Conservation (phyloP, 139 green algal species). For the Nannochloris sp. region DNA sequence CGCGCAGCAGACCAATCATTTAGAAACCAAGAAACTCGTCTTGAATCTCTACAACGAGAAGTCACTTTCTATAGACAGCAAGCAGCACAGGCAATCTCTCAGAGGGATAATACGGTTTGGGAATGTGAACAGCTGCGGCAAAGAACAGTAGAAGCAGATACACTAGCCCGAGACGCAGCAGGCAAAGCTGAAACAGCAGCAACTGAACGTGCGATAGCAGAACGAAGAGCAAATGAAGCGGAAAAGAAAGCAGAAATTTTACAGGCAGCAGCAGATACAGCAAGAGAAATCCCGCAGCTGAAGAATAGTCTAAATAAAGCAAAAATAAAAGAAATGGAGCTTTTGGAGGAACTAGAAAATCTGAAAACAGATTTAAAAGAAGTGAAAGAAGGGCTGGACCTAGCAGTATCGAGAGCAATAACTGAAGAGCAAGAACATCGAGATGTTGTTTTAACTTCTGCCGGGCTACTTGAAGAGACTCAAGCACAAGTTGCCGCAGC, state of each 20-base stretch:
- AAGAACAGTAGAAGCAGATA: background rate
- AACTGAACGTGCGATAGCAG: background rate
- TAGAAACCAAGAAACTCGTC: background rate
- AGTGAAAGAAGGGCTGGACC: background rate
- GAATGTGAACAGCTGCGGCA: background rate
- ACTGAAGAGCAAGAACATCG: background rate
- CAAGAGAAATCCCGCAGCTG: background rate
- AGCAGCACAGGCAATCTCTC: background rate
- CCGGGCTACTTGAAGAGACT: background rate
- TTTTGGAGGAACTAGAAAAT: background rate
- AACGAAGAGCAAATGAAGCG: background rate
- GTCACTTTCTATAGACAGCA: constrained; percentile 3
- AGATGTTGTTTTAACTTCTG: background rate
- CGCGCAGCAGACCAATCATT: background rate
- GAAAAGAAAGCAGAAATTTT: background rate
- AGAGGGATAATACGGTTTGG: background rate
- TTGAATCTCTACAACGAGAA: constrained; percentile 1
- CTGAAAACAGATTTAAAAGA: background rate
- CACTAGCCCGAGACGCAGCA: background rate
- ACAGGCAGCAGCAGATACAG: background rate
- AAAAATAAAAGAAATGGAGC: background rate
- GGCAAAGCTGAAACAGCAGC: background rate
- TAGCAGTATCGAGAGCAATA: background rate
- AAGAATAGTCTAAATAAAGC: background rate
- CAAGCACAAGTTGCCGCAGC: background rate